These are phyloP conservation scores for Monilinia polystroma DNA, from an alignment of 2,329 filamentous ascomycete genomes.

Conservation along the genomic window DNA sequence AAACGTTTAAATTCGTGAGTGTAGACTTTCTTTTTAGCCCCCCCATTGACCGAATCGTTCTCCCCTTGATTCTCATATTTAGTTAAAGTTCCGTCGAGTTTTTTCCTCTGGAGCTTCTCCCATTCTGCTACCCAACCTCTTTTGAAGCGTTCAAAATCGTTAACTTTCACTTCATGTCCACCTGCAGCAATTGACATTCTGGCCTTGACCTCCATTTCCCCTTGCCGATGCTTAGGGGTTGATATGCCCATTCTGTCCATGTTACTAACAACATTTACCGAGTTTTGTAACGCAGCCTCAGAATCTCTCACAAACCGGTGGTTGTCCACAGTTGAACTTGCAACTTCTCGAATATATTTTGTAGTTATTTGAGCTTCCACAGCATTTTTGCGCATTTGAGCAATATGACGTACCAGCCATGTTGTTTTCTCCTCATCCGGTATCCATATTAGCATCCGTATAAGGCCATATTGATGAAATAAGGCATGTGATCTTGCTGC, in stretches of 20 bases:
- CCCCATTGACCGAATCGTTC: background rate
- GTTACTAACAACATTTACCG: slow-evolving; percentile 43
- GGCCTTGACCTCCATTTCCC: slow-evolving; percentile 34
- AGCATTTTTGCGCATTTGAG: slow-evolving; percentile 54
- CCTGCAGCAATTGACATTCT: slow-evolving; percentile 28
- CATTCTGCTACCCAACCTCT: slow-evolving; percentile 10
- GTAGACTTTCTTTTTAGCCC: background rate
- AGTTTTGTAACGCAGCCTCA: slow-evolving; percentile 50
- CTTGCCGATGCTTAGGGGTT: slow-evolving; percentile 49
- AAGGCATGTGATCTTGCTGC: slow-evolving; percentile 57
- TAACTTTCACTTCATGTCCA: slow-evolving; percentile 2
- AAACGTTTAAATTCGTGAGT: background rate
- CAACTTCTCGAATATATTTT: slow-evolving; percentile 60
- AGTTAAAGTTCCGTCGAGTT: background rate
- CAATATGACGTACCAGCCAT: slow-evolving; percentile 60
- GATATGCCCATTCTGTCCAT: slow-evolving; percentile 48
- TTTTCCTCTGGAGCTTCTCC: background rate
- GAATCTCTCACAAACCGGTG: slow-evolving; percentile 44
- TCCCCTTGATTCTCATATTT: slow-evolving; percentile 4
- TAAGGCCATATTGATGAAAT: slow-evolving; percentile 74
- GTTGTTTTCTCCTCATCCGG: slow-evolving; percentile 57
- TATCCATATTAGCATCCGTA: slow-evolving; percentile 76
- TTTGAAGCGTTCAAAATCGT: slow-evolving; percentile 9
- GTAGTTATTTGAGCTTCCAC: slow-evolving; percentile 61
- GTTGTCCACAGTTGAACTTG: slow-evolving; percentile 40